Evolutionary conservation across 108 stramenopile species (phyloP).

Genomic region (Nannochloropsis gaditana): DNA sequence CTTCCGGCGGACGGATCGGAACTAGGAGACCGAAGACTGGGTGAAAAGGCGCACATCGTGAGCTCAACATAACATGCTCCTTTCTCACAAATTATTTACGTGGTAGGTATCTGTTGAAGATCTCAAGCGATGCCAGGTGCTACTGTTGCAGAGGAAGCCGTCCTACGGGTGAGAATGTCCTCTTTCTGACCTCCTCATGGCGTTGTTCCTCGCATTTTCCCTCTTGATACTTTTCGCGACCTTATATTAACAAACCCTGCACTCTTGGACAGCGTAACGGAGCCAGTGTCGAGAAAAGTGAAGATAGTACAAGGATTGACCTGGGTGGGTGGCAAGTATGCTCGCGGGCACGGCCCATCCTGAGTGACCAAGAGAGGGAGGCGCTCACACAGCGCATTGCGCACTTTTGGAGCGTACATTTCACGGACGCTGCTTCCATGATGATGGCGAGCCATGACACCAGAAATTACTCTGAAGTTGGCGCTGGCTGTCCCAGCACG

Average conservation of each 20-base stretch:
- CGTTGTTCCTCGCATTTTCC: not conserved
- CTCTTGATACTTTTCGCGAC: not conserved
- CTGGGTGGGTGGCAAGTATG: not conserved
- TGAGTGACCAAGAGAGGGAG: conserved; percentile 19
- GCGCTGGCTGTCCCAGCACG: not conserved
- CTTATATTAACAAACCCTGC: not conserved
- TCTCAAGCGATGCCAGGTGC: not conserved
- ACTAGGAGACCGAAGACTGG: too few relatives aligned
- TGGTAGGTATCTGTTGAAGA: not conserved
- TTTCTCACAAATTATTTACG: too few relatives aligned
- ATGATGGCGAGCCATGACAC: not conserved
- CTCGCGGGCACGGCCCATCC: not conserved
- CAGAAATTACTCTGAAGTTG: not conserved
- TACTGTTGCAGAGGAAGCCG: not conserved
- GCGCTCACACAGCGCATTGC: not conserved
- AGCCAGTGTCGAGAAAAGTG: not conserved
- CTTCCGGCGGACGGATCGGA: too few relatives aligned
- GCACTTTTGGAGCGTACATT: not conserved
- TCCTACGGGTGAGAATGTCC: not conserved
- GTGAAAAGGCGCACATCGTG: too few relatives aligned
- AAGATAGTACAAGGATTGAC: not conserved
- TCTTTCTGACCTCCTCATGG: not conserved
- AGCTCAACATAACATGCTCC: too few relatives aligned
- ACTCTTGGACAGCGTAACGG: not conserved
- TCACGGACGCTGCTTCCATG: not conserved